Evolutionary conservation across 2,329 filamentous ascomycete species (phyloP).

Genomic region (Ophiobolus disseminans): DNA sequence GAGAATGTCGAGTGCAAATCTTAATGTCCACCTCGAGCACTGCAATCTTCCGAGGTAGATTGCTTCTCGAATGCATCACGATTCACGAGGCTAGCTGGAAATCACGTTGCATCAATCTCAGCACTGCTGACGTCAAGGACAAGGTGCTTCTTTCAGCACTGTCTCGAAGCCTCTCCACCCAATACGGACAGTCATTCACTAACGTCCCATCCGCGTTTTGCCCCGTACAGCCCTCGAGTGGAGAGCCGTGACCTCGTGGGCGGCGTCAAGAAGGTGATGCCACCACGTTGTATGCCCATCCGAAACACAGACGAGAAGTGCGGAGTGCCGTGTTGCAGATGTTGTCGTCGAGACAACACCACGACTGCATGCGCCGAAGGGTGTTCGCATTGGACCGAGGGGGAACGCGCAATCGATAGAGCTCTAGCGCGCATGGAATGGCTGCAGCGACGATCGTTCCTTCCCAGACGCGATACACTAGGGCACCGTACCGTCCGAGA

Average conservation of each 20-base stretch:
- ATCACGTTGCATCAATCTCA: neutral
- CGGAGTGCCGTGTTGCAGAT: neutral
- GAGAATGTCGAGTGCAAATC: constrained; percentile 1
- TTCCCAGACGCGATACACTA: constrained; percentile 7
- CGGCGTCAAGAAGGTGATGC: neutral
- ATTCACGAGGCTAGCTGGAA: neutral
- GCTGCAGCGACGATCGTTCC: constrained; percentile 24
- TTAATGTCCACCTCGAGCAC: constrained; percentile 3
- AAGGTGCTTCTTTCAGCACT: constrained; percentile 9
- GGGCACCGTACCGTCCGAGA: neutral
- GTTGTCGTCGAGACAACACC: neutral
- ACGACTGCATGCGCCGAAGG: neutral
- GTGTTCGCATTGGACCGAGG: neutral
- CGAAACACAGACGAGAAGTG: neutral
- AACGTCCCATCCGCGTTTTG: constrained; percentile 1
- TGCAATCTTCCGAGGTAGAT: constrained; percentile 7
- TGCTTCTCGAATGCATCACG: constrained; percentile 6
- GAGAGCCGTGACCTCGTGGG: neutral
- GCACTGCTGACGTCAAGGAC: constrained; percentile 23
- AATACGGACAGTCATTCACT: constrained; percentile 5
- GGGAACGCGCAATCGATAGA: constrained; percentile 34
- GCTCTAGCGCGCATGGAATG: constrained; percentile 18
- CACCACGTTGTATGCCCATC: neutral
- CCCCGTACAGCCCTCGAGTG: neutral
- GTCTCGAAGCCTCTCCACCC: neutral